Evolutionary conservation across 768 basidiomycete genomes (phyloP), one percentile per base, ranked within the genome.

Genomic region (Amanita inopinata): DNA sequence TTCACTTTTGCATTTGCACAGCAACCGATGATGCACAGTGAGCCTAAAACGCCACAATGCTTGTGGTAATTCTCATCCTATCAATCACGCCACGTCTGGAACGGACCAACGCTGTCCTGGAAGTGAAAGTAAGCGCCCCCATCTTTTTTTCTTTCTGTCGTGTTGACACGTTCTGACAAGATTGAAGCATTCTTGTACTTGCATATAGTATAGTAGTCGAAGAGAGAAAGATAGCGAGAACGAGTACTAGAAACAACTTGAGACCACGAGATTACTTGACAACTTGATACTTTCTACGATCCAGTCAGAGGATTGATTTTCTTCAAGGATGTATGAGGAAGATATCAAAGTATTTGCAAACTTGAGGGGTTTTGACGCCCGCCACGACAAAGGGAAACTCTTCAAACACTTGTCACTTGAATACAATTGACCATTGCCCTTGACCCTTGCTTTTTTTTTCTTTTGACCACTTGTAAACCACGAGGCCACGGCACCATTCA

Each of bases 161-260:
- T 24, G 22, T 39, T 33, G 38, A 31, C 30, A 40, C 36, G 38
- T 24, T 38, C 38, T 41, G 40, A 39, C 45, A 46, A 51, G 47
- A 53, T 57, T 57, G 59, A 49, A 55, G 56, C 30, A 58, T 51
- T 56, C 61, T 65, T 61, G 61, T 59, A 63, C 63, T 66, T 64
- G 62, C 58, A 67, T 64, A 67, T 57, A 67, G 63, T 61, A 64
- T 61, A 64, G 58, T 65, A 71, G 66, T 63, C 62, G 60, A 65
- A 65, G 56, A 35, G 62, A 65, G 61, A 63, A 46, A 64, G 22
- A 62, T 58, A 69, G 62, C 60, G 67, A 67, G 60, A 38, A 61
- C 58, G 62, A 68, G 58, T 70, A 75, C 71, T 71, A 63, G 68
- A 74, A 73, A 71, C 53, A 76, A 75, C 74, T 79, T 78, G 74